A percentile compares a stretch with the other conserved stretches of the same genome.
phyloP scores from a whole-genome alignment of 108 stramenopile species.

The Epipyxis sp. region DNA sequence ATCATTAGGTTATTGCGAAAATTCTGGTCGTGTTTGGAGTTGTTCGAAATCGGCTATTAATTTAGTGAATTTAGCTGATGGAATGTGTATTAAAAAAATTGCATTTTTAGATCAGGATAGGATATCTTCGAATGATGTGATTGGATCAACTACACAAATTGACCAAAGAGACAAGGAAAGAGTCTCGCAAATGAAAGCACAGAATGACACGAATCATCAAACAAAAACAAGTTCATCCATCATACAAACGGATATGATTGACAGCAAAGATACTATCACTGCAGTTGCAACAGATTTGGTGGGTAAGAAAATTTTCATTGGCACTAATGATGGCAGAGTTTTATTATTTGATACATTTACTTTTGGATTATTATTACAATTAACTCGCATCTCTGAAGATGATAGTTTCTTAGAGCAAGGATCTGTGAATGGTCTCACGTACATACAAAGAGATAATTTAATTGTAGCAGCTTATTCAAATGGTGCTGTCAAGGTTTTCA shows the following conservation, averaged over 20 bases:
- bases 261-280: not conserved
- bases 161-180: too few relatives aligned
- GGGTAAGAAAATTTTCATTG: conserved; percentile 10
- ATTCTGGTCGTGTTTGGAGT: not conserved
- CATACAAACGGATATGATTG: not conserved
- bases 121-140: conserved; percentile 4
- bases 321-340: not conserved
- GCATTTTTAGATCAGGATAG: conserved; percentile 4
- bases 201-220: not conserved
- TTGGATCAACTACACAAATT: too few relatives aligned
- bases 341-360: conserved; percentile 14
- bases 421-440: not conserved
- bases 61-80: not conserved
- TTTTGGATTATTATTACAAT: not conserved
- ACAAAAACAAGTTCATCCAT: not conserved
- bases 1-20: not conserved
- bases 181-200: not conserved
- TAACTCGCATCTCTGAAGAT: not conserved
- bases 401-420: not conserved
- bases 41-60: not conserved
- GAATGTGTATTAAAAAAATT: not conserved
- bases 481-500: conserved; percentile 8
- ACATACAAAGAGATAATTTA: not conserved
- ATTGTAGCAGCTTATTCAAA: not conserved
- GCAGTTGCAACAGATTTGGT: not conserved